These are phyloP conservation scores for Stentor roeselii DNA, from an alignment of 73 alveolate genomes.

Conservation along the genomic window DNA sequence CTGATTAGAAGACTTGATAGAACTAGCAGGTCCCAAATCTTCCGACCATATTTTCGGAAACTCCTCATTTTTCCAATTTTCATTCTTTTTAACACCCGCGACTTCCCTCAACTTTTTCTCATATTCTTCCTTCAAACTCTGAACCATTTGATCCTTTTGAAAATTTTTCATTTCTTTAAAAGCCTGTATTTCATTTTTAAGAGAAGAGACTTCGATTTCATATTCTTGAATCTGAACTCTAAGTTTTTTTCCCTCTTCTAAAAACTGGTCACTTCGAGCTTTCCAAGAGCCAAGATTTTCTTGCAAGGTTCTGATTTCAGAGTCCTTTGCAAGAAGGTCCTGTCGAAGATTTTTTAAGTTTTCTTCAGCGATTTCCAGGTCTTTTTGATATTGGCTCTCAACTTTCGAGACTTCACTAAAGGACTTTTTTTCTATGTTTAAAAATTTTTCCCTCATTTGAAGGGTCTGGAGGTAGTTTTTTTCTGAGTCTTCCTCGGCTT, in stretches of 20 bases:
- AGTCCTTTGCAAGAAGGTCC: background rate
- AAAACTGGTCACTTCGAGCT: background rate
- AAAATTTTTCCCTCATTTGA: background rate
- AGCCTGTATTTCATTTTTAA: background rate
- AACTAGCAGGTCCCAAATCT: background rate
- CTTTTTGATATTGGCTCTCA: background rate
- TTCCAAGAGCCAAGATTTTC: slow-evolving; percentile 16
- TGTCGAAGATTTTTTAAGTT: background rate
- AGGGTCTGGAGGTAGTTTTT: background rate
- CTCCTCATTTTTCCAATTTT: background rate
- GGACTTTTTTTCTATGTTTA: background rate
- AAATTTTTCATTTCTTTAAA: background rate
- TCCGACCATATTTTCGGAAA: background rate
- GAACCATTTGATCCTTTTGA: background rate
- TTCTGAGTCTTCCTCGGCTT: slow-evolving; percentile 11
- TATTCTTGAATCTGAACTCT: background rate
- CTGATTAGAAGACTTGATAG: background rate
- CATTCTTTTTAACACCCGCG: background rate
- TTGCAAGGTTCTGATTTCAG: background rate
- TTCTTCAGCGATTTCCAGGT: background rate
- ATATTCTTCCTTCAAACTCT: background rate
- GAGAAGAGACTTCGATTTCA: background rate
- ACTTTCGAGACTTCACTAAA: background rate
- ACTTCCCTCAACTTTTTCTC: background rate
- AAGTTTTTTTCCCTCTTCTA: background rate